Evolutionary conservation across 352 stramenopile species (phyloP), one percentile per base, ranked within the genome.

Genomic region (Phytophthora palmivora): DNA sequence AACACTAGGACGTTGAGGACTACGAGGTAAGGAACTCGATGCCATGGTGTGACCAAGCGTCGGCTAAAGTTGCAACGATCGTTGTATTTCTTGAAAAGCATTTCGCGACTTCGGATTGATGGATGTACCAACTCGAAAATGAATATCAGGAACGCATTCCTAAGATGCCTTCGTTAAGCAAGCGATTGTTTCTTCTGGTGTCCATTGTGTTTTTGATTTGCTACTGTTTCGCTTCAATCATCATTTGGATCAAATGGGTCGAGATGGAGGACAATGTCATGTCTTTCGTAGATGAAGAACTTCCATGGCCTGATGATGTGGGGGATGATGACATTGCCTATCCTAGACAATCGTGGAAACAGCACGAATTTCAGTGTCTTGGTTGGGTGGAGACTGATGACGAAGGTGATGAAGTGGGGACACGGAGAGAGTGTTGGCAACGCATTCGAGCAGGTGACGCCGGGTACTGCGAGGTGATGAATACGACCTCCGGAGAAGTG

Each of bases 391-490:
- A 72, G 32, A 88, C 79, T 2, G 67, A 88, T 56, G 71, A 84
- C 10, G 77, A 84, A 18, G 82, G 71, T 18, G 62, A 74, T 18
- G 70, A 78, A 48, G 58, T 82, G 3, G 84, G 82, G 12, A 58
- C 70, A 28, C 67, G 57, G 9, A 74, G 77, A 26, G 76, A 82
- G 44, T 91, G 82, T 62, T 91, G 79, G 79, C 72, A 88, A 54
- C 75, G 82, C n/a, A 69, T 92, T 49, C 68, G 59, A 21, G 70
- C 61, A 0, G 80, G 81, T 6, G 78, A 88, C 18, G 64, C 75
- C 2, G 85, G 85, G 8, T 91, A 80, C 47, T 94, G 85, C 52
- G 71, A 87, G 53, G 51, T 94, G 24, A 59, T 68, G 16, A 91
- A 94, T 41, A 50, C 47, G 6, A 76, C 70, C 0, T 89, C 72